Evolutionary conservation across 2,329 filamentous ascomycete genomes (phyloP), one percentile per base, ranked within the genome.

Genomic region (Xylariaceae sp.): DNA sequence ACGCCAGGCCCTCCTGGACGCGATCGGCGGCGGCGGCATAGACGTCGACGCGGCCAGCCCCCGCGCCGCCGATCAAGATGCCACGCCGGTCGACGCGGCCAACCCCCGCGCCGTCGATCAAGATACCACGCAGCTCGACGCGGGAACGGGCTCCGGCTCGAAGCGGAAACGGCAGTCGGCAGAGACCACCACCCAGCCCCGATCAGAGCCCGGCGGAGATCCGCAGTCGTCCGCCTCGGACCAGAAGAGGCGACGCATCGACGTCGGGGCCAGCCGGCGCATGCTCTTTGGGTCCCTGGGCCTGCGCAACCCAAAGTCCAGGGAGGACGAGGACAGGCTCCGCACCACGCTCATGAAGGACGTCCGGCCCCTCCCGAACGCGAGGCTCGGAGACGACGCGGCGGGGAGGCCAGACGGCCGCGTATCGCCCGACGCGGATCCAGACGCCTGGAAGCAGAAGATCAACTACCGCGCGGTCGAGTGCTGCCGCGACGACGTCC

Each of bases 391-490:
- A 27, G 8, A 29, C 15, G 27, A 6, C n/a, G 15, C 6, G 18
- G 10, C 27, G 11, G 14, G 5, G 8, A n/a, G 27, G 27, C 9
- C 8, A 29, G 12, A 29, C 15, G 5, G 27, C 15, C 7, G 5
- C 13, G 8, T 5, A 29, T 8, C 6, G 13, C 12, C n/a, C 13
- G 16, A 29, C 14, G 63, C 72, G 28, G 68, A 76, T 28, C 60
- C 70, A 1, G 70, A 83, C 19, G 69, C 74, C 15, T 95, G 89
- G 89, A 75, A 75, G 45, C 63, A 75, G 4, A 86, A 78, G 45
- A 80, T 95, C 39, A 71, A 65, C 9, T 77, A 94, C 40, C 72
- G 75, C 16, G 89, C 86, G 15, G 84, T 93, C 1, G 90, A 96
- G 56, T 95, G 89, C 58, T 76, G 78, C 41, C 70, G 83, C n/a